These are phyloP conservation scores for Sporormia fimetaria DNA, from an alignment of 495 filamentous ascomycete species.

Conservation along the genomic window DNA sequence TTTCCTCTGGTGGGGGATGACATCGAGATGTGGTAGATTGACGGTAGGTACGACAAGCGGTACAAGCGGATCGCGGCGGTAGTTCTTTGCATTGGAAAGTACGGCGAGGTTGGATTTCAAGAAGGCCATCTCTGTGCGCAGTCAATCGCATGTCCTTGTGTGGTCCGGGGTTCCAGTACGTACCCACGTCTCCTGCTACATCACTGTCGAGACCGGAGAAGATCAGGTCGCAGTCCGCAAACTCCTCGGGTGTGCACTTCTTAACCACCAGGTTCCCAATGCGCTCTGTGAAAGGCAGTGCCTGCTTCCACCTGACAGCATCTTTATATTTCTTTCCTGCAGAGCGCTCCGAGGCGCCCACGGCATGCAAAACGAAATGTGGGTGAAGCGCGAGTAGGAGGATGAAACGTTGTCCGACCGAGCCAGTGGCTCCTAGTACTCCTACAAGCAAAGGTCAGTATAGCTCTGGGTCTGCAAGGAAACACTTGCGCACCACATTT, in stretches of 20 bases:
- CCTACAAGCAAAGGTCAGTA: constrained; percentile 20
- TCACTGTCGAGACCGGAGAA: constrained; percentile 38
- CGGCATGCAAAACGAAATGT: constrained; percentile 34
- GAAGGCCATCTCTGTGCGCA: constrained; percentile 34
- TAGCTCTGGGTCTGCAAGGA: not conserved
- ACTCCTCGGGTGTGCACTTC: constrained; percentile 33
- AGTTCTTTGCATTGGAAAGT: constrained; percentile 39
- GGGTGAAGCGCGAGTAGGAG: constrained; percentile 36
- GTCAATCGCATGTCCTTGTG: constrained; percentile 3
- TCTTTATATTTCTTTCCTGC: constrained; percentile 38
- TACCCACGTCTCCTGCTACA: constrained; percentile 36
- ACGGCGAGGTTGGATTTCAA: constrained; percentile 32
- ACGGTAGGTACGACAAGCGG: constrained; percentile 38
- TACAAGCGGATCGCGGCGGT: constrained; percentile 35
- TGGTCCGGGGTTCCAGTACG: not conserved
- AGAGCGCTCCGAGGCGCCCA: constrained; percentile 33
- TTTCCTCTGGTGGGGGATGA: constrained; percentile 33
- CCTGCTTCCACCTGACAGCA: constrained; percentile 38
- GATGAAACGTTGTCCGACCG: constrained; percentile 38
- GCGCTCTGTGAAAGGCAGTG: constrained; percentile 32
- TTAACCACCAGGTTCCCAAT: constrained; percentile 35
- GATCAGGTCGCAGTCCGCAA: constrained; percentile 34
- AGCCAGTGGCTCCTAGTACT: constrained; percentile 37
- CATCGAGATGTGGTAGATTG: constrained; percentile 33
- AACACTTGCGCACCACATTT: constrained; percentile 32